Evolutionary conservation across 2,329 filamentous ascomycete species (phyloP).

Genomic region (Xylariales sp.): DNA sequence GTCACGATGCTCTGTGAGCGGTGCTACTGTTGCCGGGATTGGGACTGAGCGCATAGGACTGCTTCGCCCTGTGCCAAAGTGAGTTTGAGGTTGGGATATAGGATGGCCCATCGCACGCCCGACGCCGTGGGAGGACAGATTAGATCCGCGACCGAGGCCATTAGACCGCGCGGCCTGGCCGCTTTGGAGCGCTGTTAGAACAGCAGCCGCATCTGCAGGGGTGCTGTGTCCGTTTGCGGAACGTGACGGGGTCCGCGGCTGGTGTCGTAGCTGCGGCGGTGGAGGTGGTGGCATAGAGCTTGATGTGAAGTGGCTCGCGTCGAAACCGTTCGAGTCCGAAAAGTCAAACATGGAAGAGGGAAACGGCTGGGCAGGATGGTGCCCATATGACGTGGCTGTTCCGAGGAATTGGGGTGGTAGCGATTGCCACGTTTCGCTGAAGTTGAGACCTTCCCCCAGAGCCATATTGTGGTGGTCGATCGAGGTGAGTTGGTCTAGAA

Average conservation of each 20-base stretch:
- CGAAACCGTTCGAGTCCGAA: slow-evolving; percentile 16
- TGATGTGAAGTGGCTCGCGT: slow-evolving; percentile 23
- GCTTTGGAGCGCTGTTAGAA: slow-evolving; percentile 24
- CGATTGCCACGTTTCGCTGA: slow-evolving; percentile 49
- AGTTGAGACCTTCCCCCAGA: slow-evolving; percentile 47
- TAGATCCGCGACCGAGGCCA: slow-evolving; percentile 13
- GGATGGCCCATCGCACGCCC: slow-evolving; percentile 15
- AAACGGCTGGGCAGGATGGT: slow-evolving; percentile 35
- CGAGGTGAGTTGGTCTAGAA: slow-evolving; percentile 51
- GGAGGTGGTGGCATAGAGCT: slow-evolving; percentile 18
- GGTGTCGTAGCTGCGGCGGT: slow-evolving; percentile 23
- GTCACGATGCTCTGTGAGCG: slow-evolving; percentile 22
- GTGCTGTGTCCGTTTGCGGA: slow-evolving; percentile 19
- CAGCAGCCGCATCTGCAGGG: slow-evolving; percentile 23
- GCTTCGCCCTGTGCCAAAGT: slow-evolving; percentile 13
- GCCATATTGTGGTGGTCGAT: slow-evolving; percentile 45
- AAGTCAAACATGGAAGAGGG: slow-evolving; percentile 22
- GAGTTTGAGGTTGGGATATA: slow-evolving; percentile 13
- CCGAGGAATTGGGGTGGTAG: slow-evolving; percentile 63
- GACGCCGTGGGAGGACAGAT: slow-evolving; percentile 15
- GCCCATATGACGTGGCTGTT: slow-evolving; percentile 58
- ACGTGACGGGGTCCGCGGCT: slow-evolving; percentile 15
- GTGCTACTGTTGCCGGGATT: slow-evolving; percentile 2
- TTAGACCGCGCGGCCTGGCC: slow-evolving; percentile 16
- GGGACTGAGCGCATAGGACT: slow-evolving; percentile 19